These are phyloP conservation scores for Gaeumannomyces tritici DNA, from an alignment of 2,329 filamentous ascomycete species.

Conservation along the genomic window DNA sequence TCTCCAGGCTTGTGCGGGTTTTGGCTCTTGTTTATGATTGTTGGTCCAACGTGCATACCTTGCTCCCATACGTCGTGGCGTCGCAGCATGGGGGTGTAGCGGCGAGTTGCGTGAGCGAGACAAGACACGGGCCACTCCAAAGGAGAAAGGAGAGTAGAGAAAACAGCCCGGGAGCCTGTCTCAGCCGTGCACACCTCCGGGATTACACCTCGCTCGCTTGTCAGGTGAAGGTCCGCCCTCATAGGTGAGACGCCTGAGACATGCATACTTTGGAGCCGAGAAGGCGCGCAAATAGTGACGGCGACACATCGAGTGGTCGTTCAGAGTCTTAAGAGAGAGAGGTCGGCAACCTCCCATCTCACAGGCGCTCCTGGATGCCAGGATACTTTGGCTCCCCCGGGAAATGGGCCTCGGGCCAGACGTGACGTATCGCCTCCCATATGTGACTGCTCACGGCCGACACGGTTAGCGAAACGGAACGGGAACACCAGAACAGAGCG, in stretches of 20 bases:
- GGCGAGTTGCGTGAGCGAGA: neutral
- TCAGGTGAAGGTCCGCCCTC: neutral
- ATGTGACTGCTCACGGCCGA: constrained; percentile 54
- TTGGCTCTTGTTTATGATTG: no score
- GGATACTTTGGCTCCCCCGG: constrained; percentile 58
- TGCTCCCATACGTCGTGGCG: neutral
- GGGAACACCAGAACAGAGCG: constrained; percentile 4
- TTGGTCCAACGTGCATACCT: neutral
- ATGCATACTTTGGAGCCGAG: neutral
- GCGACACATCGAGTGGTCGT: no score
- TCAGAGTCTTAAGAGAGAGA: no score
- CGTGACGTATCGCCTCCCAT: constrained; percentile 82
- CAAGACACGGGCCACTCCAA: no score
- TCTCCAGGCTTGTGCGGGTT: no score
- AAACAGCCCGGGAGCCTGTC: constrained; percentile 1
- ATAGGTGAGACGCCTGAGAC: constrained; percentile 4
- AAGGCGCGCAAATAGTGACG: neutral
- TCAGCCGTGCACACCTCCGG: neutral
- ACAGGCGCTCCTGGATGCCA: constrained; percentile 72
- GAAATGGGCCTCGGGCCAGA: constrained; percentile 89
- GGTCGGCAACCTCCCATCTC: constrained; percentile 14
- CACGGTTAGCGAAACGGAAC: constrained; percentile 11
- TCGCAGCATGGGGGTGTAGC: neutral
- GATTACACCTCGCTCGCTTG: constrained; percentile 5
- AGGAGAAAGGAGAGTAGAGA: neutral